Base-by-base conservation (phyloP, 1,284 basidiomycete genomes). In the Sanghuangporus baumii region DNA sequence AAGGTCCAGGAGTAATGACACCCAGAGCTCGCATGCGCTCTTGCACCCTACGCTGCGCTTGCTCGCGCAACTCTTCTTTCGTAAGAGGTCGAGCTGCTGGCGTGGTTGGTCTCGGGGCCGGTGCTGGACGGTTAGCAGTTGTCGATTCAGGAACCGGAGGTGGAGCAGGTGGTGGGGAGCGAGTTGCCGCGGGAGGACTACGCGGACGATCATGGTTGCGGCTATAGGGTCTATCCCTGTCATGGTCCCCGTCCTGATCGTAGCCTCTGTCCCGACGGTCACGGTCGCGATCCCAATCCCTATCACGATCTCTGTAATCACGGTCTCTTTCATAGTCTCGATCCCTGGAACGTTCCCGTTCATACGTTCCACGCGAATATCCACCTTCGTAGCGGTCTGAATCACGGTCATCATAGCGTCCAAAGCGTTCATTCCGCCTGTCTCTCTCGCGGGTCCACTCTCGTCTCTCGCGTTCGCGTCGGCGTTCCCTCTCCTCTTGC, bases 21-120 rank as follows among this genome's bases (percentile, higher is more conserved):
- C 97, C 96, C 2, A 98, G 82, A 8, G 90, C 90, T 47, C 87
- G 85, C 82, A 93, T 94, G 37, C 96, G 89, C 50, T 90, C 94
- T 69, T 94, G 86, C 41, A 98, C 86, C 51, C 91, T 85, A 20
- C 87, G 84, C 70, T 93, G 88, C 1, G 94, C 96, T 73, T 97
- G 88, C 2, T 87, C 87, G 18, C 86, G 86, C 67, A 93, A 85
- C 71, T 98, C 93, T 67, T 90, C 94, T 0, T 88, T 78, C 0
- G 93, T 89, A 91, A 98, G 93, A 65, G 84, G 88, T 74, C 90
- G 90, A 55, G 81, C 75, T 0, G 81, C 80, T 8, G 87, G 81
- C 8, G 85, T 81, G 1, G 79, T 74, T 0, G 84, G 74, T 0
- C 84, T 77, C 0, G 84, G 77, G 0, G 84, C 72, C 0, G 83